Evolutionary conservation across 768 basidiomycete species (phyloP), one percentile per base, ranked within the genome.

Genomic region (Pulveroboletus sp.): DNA sequence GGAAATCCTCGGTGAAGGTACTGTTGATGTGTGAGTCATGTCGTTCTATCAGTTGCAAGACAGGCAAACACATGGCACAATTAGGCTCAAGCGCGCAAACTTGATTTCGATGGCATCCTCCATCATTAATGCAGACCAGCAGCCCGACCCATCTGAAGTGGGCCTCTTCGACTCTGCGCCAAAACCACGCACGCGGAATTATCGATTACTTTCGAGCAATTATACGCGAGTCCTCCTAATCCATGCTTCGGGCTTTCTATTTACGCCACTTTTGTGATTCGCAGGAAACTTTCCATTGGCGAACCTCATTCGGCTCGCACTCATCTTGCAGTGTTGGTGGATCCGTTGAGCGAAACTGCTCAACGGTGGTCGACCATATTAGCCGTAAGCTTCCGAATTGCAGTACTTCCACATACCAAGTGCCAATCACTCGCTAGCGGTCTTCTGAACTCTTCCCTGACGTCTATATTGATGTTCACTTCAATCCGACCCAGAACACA

Each of bases 361-460:
- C 93, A 97, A 64, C 85, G 83, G 56, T 96, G 92, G 86, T 81
- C 89, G 1, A 79, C 85, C 49, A 61, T 97, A 36, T 66, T 95
- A 24, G 74, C 85, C 68, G 92, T 93, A 52, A 51, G 74, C 43
- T 50, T 18, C 33, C 18, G 10, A n/a, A 12, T 18, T 11, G 5
- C 6, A 5, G 14, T 36, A 17, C 12, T 3, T 42, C 2, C 8
- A 3, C 14, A 32, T 24, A 15, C 6, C 21, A 9, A 37, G 26
- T 43, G 1, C 50, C 45, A 11, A 65, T 8, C 15, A 3, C 42
- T 40, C 10, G 30, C 32, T 21, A 65, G 62, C 51, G 42, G 26
- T 54, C 47, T 11, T 36, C 46, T 6, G 70, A 79, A 3, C 75
- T 76, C 28, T 72, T 87, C 39, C 82, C 85, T 0, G 80, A 81